Conservation (phyloP, 73 alveolate genomes). For the Loxodes magnus region DNA sequence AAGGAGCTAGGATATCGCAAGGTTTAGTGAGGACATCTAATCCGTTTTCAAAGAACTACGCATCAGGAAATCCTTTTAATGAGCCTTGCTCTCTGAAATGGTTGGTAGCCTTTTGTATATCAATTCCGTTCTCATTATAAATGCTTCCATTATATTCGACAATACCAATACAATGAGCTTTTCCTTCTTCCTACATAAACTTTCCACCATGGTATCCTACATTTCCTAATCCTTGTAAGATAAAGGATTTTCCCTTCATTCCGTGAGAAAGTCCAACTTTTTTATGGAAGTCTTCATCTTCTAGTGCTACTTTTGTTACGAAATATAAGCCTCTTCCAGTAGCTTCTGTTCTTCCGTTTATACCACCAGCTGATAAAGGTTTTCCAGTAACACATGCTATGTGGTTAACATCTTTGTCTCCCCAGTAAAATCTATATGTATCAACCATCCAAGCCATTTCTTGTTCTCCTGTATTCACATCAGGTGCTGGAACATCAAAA, state of each 20-base stretch:
- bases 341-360: conserved; percentile 76
- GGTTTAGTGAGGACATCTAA: background rate
- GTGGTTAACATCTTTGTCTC: conserved; percentile 60
- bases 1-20: conserved; percentile 79
- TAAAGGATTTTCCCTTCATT: conserved; percentile 45
- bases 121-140: conserved; percentile 53
- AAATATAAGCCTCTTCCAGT: conserved; percentile 60
- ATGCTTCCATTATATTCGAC: conserved; percentile 74
- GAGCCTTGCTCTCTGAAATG: conserved; percentile 39
- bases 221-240: conserved; percentile 75
- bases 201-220: conserved; percentile 85
- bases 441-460: conserved; percentile 79
- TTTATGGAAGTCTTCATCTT: conserved; percentile 17
- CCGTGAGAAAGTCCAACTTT: conserved; percentile 30
- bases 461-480: conserved; percentile 67
- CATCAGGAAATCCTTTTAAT: conserved; percentile 58
- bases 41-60: conserved; percentile 32
- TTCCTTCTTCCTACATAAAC: conserved; percentile 64
- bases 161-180: conserved; percentile 48
- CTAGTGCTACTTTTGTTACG: conserved; percentile 23
- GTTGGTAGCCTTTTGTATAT: conserved; percentile 52
- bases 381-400: conserved; percentile 72
- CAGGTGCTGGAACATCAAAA: conserved; percentile 65
- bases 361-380: conserved; percentile 62
- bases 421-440: conserved; percentile 40